These are phyloP conservation scores for Aquilaria yunnanensis DNA, from an alignment of 345 rosid genomes.

Conservation along the genomic window DNA sequence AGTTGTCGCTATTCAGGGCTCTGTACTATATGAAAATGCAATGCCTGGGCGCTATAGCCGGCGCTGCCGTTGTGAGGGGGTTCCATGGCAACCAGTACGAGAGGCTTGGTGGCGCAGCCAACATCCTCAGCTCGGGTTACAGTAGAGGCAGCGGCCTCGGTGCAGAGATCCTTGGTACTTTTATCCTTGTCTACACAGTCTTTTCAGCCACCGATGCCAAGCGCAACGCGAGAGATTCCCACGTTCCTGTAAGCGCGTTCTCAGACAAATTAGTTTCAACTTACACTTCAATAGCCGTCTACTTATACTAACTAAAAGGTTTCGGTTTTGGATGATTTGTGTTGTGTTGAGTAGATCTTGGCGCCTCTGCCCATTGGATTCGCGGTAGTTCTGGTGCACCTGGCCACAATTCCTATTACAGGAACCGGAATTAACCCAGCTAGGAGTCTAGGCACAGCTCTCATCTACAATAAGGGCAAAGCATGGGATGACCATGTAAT, in stretches of 20 bases:
- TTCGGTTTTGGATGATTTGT: neutral
- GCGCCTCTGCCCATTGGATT: conserved; percentile 51
- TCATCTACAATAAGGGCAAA: conserved; percentile 36
- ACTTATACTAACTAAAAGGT: too few species aligned
- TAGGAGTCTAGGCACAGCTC: conserved; percentile 45
- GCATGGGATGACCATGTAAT: conserved; percentile 45
- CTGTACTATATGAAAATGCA: conserved; percentile 38
- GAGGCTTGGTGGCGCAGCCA: conserved; percentile 35
- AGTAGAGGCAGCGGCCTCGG: conserved; percentile 28
- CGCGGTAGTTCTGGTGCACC: conserved; percentile 45
- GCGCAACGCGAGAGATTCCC: conserved; percentile 43
- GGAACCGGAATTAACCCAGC: conserved; percentile 54
- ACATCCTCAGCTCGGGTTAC: conserved; percentile 24
- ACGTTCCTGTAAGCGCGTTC: conserved; percentile 32
- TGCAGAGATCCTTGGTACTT: conserved; percentile 40
- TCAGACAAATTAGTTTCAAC: neutral
- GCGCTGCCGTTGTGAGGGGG: conserved; percentile 38
- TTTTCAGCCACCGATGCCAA: conserved; percentile 50
- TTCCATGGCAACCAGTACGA: conserved; percentile 23
- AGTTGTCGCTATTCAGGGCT: conserved; percentile 36
- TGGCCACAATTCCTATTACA: conserved; percentile 46
- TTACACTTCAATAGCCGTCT: neutral
- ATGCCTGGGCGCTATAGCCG: conserved; percentile 35
- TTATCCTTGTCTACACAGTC: conserved; percentile 40
- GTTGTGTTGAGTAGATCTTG: conserved; percentile 26